phyloP scores from a whole-genome alignment of 116 monocot genomes.

The Thalassia testudinum region DNA sequence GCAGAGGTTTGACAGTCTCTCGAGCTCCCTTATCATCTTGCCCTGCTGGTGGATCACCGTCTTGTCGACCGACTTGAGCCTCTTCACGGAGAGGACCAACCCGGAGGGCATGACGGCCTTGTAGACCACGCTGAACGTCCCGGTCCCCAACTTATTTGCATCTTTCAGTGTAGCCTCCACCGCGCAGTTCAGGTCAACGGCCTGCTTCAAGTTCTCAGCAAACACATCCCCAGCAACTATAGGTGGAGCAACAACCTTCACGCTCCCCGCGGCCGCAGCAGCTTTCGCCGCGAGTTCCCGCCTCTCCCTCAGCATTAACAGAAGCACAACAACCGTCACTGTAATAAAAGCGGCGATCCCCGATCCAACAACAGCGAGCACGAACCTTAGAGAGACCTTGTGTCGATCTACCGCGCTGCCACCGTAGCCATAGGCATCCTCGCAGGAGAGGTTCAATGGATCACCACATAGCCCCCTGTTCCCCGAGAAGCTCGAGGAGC shows the following conservation, averaged over 20 bases:
- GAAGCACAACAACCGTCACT: slow-evolving; percentile 41
- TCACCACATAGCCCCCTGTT: slow-evolving; percentile 65
- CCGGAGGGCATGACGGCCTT: slow-evolving; percentile 83
- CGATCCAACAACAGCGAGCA: slow-evolving; percentile 58
- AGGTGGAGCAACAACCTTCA: slow-evolving; percentile 16
- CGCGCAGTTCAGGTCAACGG: slow-evolving; percentile 55
- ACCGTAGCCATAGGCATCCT: slow-evolving; percentile 10
- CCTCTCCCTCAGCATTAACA: slow-evolving; percentile 64
- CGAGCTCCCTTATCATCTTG: slow-evolving; percentile 79
- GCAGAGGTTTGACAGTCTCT: slow-evolving; percentile 42
- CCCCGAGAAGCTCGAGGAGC: slow-evolving; percentile 44
- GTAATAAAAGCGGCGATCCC: slow-evolving; percentile 44
- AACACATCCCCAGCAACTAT: slow-evolving; percentile 43
- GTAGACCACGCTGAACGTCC: slow-evolving; percentile 62
- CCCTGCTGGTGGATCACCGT: slow-evolving; percentile 49
- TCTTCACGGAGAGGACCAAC: slow-evolving; percentile 44
- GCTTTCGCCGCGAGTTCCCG: slow-evolving; percentile 56
- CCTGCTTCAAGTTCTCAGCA: slow-evolving; percentile 59
- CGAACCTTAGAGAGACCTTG: slow-evolving; percentile 47
- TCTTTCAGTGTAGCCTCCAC: slow-evolving; percentile 51
- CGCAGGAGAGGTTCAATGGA: slow-evolving; percentile 34
- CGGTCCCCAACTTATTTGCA: slow-evolving; percentile 34
- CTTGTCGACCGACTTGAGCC: slow-evolving; percentile 61
- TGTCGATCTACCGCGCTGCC: slow-evolving; percentile 10
- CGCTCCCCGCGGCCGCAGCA: slow-evolving; percentile 9